Conservation (phyloP, 345 rosid genomes). For the Moringa oleifera region DNA sequence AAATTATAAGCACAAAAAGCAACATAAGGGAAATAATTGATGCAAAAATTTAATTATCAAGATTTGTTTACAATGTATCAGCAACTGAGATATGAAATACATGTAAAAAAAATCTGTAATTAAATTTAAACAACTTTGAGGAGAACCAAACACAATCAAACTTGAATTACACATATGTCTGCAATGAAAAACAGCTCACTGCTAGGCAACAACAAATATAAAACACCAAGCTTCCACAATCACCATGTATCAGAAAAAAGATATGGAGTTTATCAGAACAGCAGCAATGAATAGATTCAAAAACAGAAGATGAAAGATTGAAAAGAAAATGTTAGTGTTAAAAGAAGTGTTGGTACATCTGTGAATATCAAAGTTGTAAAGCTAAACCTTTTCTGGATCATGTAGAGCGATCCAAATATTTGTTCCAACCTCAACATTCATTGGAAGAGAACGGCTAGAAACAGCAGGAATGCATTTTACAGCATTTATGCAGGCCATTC, state of each 20-base stretch:
- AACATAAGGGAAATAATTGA: no score
- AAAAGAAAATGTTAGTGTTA: no score
- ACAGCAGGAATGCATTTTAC: constrained; percentile 89
- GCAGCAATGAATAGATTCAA: no score
- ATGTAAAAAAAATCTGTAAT: background rate
- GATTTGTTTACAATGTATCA: constrained; percentile 1
- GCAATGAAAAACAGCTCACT: no score
- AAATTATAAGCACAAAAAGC: background rate
- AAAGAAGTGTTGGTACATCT: no score
- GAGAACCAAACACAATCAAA: background rate
- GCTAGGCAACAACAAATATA: no score
- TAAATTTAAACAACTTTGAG: background rate
- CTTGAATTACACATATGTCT: background rate
- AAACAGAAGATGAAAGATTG: no score
- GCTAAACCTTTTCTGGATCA: constrained; percentile 86
- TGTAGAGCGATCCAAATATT: constrained; percentile 91
- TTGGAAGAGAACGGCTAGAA: constrained; percentile 63
- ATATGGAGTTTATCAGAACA: no score
- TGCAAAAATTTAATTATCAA: background rate
- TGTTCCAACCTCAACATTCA: constrained; percentile 74
- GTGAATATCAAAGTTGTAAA: constrained; percentile 10
- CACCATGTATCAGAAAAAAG: no score
- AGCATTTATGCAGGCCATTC: constrained; percentile 96
- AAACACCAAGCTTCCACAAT: no score
- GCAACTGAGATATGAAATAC: background rate